Conservation (phyloP, 495 filamentous ascomycete species). For the Aspergillus indologenus region DNA sequence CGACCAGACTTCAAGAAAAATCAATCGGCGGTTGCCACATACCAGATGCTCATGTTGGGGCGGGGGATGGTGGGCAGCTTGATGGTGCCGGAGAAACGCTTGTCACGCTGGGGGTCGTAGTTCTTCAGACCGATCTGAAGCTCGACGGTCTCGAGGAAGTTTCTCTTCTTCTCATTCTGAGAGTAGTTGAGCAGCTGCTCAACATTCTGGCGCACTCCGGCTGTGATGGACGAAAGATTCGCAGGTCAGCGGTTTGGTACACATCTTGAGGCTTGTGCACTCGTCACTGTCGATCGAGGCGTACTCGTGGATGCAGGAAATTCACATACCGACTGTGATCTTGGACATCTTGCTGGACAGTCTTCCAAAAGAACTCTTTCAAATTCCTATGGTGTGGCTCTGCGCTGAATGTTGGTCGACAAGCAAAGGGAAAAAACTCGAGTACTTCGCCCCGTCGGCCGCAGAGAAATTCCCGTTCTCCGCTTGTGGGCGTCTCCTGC, state of each 20-base stretch:
- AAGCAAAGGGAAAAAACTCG: slow-evolving; percentile 13
- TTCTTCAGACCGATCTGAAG: slow-evolving; percentile 99
- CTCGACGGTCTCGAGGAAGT: slow-evolving; percentile 90
- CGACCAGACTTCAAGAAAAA: not conserved
- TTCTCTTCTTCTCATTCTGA: slow-evolving; percentile 96
- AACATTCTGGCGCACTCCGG: slow-evolving; percentile 95
- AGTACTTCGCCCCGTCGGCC: slow-evolving; percentile 18
- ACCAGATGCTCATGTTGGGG: slow-evolving; percentile 93
- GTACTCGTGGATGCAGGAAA: not conserved
- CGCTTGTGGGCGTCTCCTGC: slow-evolving; percentile 42
- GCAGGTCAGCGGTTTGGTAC: not conserved
- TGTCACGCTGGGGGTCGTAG: slow-evolving; percentile 99
- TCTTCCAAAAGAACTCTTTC: slow-evolving; percentile 53
- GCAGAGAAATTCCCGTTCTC: slow-evolving; percentile 38
- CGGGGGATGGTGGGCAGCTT: slow-evolving; percentile 86
- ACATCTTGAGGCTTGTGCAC: too few relatives aligned
- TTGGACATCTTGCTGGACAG: slow-evolving; percentile 70
- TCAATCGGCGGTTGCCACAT: slow-evolving; percentile 25
- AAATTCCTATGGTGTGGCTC: slow-evolving; percentile 72
- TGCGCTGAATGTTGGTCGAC: slow-evolving; percentile 43
- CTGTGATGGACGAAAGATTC: slow-evolving; percentile 40
- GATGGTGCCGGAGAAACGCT: slow-evolving; percentile 99
- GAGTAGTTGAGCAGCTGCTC: slow-evolving; percentile 88
- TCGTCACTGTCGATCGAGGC: not conserved
- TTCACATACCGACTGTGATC: slow-evolving; percentile 76